Percentiles rank a stretch among this genome's conserved stretches.
These are phyloP conservation scores for Cryptomeria japonica DNA, from an alignment of 75 land plant genomes.

Conservation along the genomic window DNA sequence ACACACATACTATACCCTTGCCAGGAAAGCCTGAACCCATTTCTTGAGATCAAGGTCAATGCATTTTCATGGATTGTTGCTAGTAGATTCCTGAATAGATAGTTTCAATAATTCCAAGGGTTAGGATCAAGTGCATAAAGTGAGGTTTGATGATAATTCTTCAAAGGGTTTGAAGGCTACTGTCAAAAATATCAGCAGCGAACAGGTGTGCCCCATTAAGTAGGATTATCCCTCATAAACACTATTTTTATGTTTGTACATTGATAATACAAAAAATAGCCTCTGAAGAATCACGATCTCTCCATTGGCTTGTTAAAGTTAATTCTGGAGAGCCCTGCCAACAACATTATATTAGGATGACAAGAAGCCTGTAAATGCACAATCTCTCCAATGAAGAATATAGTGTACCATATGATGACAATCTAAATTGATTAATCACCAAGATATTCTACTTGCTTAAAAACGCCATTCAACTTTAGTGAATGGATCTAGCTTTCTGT, in stretches of 20 bases:
- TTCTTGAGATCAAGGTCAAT: too few relatives aligned
- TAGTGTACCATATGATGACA: too few relatives aligned
- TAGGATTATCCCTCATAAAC: background rate
- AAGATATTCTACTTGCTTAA: background rate
- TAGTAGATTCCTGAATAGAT: background rate
- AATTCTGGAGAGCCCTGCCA: background rate
- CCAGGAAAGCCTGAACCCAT: too few relatives aligned
- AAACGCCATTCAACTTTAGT: background rate
- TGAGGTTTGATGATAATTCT: background rate
- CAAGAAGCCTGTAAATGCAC: background rate
- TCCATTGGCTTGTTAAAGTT: background rate
- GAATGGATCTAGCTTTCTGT: background rate
- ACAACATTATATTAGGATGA: background rate
- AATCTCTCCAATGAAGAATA: background rate
- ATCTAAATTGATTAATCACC: too few relatives aligned
- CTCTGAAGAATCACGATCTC: background rate
- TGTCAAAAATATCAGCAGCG: background rate
- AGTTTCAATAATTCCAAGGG: background rate
- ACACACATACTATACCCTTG: too few relatives aligned
- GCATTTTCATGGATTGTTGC: background rate
- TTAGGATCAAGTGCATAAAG: too few relatives aligned
- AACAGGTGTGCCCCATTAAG: background rate
- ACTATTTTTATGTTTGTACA: background rate
- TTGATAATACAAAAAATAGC: background rate
- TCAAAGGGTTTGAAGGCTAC: background rate